Evolutionary conservation across 2,329 filamentous ascomycete genomes (phyloP).

Genomic region (Fusarium marasasianum): DNA sequence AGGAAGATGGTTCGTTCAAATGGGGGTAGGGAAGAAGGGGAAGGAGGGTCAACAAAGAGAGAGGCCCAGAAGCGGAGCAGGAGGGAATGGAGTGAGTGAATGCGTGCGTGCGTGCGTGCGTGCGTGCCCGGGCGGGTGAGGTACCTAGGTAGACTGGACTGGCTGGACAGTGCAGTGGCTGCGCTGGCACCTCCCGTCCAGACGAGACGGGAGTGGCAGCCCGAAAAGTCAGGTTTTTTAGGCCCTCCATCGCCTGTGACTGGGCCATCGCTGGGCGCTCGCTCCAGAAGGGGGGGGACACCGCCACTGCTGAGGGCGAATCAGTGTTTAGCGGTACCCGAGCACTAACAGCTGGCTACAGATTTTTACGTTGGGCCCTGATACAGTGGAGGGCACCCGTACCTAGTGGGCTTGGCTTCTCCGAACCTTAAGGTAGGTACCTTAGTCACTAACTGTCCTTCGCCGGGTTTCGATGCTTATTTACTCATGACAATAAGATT

Average conservation of each 20-base stretch:
- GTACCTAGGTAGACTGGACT: not conserved
- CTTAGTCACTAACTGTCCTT: slow-evolving; percentile 22
- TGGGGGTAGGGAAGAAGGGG: slow-evolving; percentile 40
- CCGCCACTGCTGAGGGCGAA: slow-evolving; percentile 40
- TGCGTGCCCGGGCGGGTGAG: not conserved
- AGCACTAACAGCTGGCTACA: slow-evolving; percentile 40
- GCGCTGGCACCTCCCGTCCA: slow-evolving; percentile 28
- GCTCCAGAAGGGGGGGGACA: slow-evolving; percentile 30
- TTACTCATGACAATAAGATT: slow-evolving; percentile 27
- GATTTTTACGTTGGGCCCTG: slow-evolving; percentile 31
- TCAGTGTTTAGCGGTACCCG: slow-evolving; percentile 35
- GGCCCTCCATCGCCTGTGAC: slow-evolving; percentile 21
- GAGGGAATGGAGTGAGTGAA: slow-evolving; percentile 33
- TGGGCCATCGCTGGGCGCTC: slow-evolving; percentile 27
- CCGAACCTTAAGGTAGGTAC: not conserved
- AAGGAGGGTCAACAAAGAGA: slow-evolving; percentile 40
- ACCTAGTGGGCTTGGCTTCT: slow-evolving; percentile 10
- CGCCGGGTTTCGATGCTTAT: slow-evolving; percentile 44
- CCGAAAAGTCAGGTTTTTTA: slow-evolving; percentile 47
- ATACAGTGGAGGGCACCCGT: slow-evolving; percentile 32
- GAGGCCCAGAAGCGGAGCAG: slow-evolving; percentile 26
- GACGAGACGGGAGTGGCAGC: slow-evolving; percentile 30
- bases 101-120: slow-evolving; percentile 2
- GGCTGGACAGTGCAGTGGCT: slow-evolving; percentile 13
- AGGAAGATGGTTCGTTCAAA: slow-evolving; percentile 42